These are phyloP conservation scores for Biscogniauxia sp. DNA, from an alignment of 2,329 filamentous ascomycete species.

Conservation along the genomic window DNA sequence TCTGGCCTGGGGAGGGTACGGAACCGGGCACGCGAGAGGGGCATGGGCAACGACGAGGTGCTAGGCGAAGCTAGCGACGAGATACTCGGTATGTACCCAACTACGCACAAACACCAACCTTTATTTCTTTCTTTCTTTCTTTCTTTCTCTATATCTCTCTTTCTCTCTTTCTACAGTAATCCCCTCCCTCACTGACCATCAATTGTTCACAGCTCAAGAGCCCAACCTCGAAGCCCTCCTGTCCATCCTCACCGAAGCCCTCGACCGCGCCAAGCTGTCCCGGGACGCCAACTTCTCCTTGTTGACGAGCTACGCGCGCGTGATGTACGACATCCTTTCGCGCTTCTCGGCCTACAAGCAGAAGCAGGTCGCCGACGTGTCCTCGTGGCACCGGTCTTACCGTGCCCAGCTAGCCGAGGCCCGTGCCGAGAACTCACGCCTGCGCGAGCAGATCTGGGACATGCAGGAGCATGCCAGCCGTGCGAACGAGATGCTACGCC, in stretches of 20 bases:
- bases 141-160: too few species aligned
- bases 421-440: constrained; percentile 60
- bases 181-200: background rate
- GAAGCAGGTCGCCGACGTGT: constrained; percentile 59
- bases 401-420: constrained; percentile 63
- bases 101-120: too few species aligned
- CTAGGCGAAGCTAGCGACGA: constrained; percentile 55
- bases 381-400: constrained; percentile 65
- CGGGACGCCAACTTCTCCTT: constrained; percentile 60
- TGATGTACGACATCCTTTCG: constrained; percentile 56
- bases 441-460: constrained; percentile 65
- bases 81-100: constrained; percentile 49
- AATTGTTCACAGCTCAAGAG: constrained; percentile 47
- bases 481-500: constrained; percentile 57
- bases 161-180: background rate
- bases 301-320: constrained; percentile 56
- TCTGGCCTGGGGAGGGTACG: constrained; percentile 61
- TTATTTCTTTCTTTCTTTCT: background rate
- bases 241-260: constrained; percentile 58
- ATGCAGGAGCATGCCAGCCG: constrained; percentile 60
- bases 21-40: constrained; percentile 50
- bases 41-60: constrained; percentile 57
- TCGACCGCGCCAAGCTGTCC: constrained; percentile 59
- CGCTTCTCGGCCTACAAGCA: constrained; percentile 67
- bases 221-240: constrained; percentile 60